Base-by-base conservation (phyloP, 140 eudicot genomes). In the Bidens hawaiensis region DNA sequence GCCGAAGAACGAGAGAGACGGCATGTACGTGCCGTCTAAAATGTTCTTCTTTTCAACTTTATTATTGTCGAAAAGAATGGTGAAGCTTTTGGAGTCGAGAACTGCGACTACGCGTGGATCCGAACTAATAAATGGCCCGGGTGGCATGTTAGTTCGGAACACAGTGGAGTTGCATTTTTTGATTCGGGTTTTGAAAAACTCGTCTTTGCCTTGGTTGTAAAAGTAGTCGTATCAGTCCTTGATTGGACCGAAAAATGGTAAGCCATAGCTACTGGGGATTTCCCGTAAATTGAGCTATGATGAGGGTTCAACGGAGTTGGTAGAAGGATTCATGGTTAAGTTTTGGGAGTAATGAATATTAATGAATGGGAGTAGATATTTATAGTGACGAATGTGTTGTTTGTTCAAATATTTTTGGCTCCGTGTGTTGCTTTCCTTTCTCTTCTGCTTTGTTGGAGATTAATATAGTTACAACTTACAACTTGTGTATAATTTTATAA, bases 61-160 rank as follows among this genome's bases (percentile, higher is more conserved):
- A 0, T 70, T 22, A 22, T 71, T 72, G 64, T 84, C 88, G 65
- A 84, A 81, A 4, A 84, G 71, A 17, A 81, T 30, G 0, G 87
- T 75, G 25, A 81, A 84, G 62, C 87, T 81, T 15, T 67, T 66
- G 34, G 82, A 73, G 19, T 84, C 93, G 9, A 84, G 85, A 3
- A 81, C 74, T 0, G 70, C 84, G 4, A 84, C 63, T 31, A 84
- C 93, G 28, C 33, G 73, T 0, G 93, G 25, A 28, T 81, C 1
- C 15, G 73, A 36, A 3, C 83, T 76, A 10, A 71, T 84, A 63
- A 84, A 81, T 0, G 93, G 88, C 0, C 93, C 88, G 1, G 93
- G 93, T 1, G 93, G 88, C 85, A 75, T 75, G 81, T 84, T 81
- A n/a, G 72, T 67, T 9, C 87, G 78, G 52, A 81, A 75, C 6